Percentiles rank a stretch among this genome's conserved stretches.
Evolutionary conservation across 176 grass and related monocot genomes (phyloP).

Genomic region (Poa annua): DNA sequence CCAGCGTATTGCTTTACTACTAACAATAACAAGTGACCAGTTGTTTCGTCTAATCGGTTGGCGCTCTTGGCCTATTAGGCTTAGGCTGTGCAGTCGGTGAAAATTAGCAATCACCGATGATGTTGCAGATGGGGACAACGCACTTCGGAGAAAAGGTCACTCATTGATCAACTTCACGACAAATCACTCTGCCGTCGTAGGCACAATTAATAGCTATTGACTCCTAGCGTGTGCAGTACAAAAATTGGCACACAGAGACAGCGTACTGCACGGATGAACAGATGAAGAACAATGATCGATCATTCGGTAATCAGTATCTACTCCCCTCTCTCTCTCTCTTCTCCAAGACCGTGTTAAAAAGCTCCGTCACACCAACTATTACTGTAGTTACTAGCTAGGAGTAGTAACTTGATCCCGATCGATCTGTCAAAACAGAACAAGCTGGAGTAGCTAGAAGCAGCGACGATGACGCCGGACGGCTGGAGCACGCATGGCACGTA

Average conservation of each 20-base stretch:
- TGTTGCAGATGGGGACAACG: not conserved
- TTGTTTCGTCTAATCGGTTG: slow-evolving; percentile 9
- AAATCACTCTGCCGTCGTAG: slow-evolving; percentile 18
- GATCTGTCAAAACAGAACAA: slow-evolving; percentile 18
- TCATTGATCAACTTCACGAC: not conserved
- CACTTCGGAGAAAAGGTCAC: not conserved
- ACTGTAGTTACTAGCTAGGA: not conserved
- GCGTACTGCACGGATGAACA: not conserved
- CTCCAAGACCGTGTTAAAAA: not conserved
- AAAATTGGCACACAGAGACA: not conserved
- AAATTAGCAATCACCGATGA: slow-evolving; percentile 16
- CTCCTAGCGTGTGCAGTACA: not conserved
- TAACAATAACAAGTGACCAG: not conserved
- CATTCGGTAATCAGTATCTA: not conserved
- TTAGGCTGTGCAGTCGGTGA: not conserved
- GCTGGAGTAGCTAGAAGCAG: not conserved
- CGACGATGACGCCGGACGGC: not conserved
- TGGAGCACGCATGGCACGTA: too few relatives aligned
- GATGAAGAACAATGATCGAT: not conserved
- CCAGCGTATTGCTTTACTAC: not conserved
- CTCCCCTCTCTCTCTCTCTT: not conserved
- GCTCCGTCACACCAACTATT: not conserved
- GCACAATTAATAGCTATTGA: not conserved
- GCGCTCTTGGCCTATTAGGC: not conserved
- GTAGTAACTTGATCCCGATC: not conserved